Conservation (phyloP, 2,329 filamentous ascomycete species). For the Colletotrichum brevisporum region DNA sequence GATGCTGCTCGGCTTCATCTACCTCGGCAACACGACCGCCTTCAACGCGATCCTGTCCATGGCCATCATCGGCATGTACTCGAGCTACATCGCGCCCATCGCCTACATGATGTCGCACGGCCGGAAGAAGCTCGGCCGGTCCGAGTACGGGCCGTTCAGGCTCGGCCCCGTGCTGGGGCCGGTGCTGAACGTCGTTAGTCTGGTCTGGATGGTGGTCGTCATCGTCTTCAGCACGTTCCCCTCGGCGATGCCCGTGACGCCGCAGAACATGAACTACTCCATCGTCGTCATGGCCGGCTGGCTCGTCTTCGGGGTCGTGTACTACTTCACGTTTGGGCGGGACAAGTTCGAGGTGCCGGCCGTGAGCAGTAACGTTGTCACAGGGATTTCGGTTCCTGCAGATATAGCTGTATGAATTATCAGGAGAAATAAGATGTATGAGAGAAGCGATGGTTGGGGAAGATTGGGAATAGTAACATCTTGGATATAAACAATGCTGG, state of each 20-base stretch:
- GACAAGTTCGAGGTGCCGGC: conserved; percentile 47
- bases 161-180: conserved; percentile 52
- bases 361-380: conserved; percentile 21
- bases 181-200: conserved; percentile 55
- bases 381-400: conserved; percentile 24
- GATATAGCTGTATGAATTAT: conserved; percentile 10
- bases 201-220: conserved; percentile 59
- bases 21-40: conserved; percentile 57
- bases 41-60: conserved; percentile 59
- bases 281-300: conserved; percentile 58
- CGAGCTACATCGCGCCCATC: conserved; percentile 59
- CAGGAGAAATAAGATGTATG: not conserved
- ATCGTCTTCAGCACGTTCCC: conserved; percentile 63
- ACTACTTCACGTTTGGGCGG: conserved; percentile 47
- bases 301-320: conserved; percentile 51
- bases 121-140: conserved; percentile 43
- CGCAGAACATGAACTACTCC: conserved; percentile 63
- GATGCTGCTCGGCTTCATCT: conserved; percentile 53
- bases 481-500: not conserved
- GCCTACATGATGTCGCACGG: conserved; percentile 54
- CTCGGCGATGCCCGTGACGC: conserved; percentile 54
- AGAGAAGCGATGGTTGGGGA: not conserved
- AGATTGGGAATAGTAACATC: not conserved
- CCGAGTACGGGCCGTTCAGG: conserved; percentile 45
- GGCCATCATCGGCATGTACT: conserved; percentile 59